Evolutionary conservation across 805 yeast species (phyloP).

Genomic region (Hanseniaspora pseudoguilliermondii): DNA sequence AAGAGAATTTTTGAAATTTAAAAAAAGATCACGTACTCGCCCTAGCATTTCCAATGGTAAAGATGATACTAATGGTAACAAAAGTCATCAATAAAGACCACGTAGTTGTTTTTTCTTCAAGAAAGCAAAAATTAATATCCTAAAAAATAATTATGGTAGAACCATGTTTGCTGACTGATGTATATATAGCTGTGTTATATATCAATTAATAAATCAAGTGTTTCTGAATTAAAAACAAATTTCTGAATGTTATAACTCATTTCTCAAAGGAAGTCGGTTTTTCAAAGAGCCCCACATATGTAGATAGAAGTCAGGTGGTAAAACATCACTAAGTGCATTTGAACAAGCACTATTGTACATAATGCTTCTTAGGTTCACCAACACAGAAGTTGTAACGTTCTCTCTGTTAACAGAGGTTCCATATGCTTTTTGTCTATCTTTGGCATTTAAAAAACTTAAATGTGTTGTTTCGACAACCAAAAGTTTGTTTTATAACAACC

Average conservation of each 20-base stretch:
- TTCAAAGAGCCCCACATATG: not conserved
- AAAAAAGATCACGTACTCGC: not conserved
- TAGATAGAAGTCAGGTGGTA: not conserved
- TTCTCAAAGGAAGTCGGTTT: not conserved
- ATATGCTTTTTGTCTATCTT: not conserved
- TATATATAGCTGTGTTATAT: not conserved
- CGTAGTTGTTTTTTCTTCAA: not conserved
- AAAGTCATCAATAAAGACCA: too few species aligned
- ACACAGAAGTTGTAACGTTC: not conserved
- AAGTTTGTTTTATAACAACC: not conserved
- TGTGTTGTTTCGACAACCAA: not conserved
- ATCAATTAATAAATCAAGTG: too few species aligned
- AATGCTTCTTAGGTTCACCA: not conserved
- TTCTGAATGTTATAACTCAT: not conserved
- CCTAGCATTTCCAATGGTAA: not conserved
- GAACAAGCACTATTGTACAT: not conserved
- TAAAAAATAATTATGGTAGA: not conserved
- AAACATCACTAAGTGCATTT: not conserved
- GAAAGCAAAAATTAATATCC: too few species aligned
- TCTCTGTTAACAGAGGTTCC: not conserved
- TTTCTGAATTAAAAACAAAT: too few species aligned
- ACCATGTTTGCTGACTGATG: not conserved
- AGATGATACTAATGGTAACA: not conserved
- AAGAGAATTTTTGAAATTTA: not conserved
- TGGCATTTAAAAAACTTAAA: not conserved